Base-by-base conservation (phyloP, 768 basidiomycete genomes). In the Tylopilus plumbeoviolaceoides region DNA sequence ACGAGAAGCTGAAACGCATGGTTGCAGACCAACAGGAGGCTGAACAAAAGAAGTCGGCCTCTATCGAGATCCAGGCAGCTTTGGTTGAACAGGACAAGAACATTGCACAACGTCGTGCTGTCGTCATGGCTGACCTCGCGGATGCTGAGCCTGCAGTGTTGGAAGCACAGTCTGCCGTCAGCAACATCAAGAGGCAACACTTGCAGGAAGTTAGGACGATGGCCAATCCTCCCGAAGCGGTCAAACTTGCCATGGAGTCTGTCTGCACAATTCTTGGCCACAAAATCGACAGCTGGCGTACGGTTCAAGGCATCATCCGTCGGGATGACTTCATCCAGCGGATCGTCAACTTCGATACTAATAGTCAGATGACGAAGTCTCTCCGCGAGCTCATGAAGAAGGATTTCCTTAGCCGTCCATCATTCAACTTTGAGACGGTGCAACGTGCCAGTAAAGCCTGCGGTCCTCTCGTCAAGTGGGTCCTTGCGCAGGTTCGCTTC, bases 391-490 rank as follows among this genome's bases (percentile, higher is more conserved):
- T 80, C 44, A 95, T 99, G 91, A 91, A 89, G 75, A 83, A 77
- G 59, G 95, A 98, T 50, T 99, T 91, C 78, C 76, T 99, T 59
- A 89, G 87, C 60, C 83, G 89, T 20, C 88, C 94, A 1, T 83
- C 86, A 4, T 99, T 86, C 76, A 98, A 92, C 69, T 98, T 92
- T 65, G 97, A 98, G 69, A 89, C 80, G 5, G 94, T 98, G 36
- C 88, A 98, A 63, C 86, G 89, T 50, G 97, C 97, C 23, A 94
- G 91, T 71, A 91, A 87, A 74, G 97, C 97, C 27, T 98, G 95
- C 65, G 97, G 97, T 25, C 97, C 97, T 10, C 84, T 99, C 45
- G 95, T 95, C 58, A 97, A 98, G 72, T 98, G 97, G 97, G 95
- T 85, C 10, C 80, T 98, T 51, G 97, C 97, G 1, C 97, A 99